Conservation (phyloP, 169 alveolate species). For the Cryptosporidium andersoni region DNA sequence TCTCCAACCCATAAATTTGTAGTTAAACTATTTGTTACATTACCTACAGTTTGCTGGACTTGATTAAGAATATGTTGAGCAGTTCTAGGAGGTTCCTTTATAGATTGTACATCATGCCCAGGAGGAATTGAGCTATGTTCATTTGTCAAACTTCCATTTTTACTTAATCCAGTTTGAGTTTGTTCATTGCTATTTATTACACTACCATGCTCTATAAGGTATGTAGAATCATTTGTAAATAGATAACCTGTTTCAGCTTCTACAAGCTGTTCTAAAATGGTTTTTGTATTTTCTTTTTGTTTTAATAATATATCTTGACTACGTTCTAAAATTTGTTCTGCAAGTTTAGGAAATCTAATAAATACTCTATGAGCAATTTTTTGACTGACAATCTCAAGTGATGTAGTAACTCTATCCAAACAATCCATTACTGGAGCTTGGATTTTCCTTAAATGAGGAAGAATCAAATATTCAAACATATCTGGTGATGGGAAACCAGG, state of each 20-base stretch:
- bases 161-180: slow-evolving; percentile 71
- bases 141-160: slow-evolving; percentile 10
- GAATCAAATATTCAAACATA: slow-evolving; percentile 92
- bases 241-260: slow-evolving; percentile 91
- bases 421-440: slow-evolving; percentile 88
- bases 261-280: slow-evolving; percentile 86
- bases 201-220: slow-evolving; percentile 83
- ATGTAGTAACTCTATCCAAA: slow-evolving; percentile 82
- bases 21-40: slow-evolving; percentile 36
- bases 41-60: slow-evolving; percentile 68
- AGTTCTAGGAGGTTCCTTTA: slow-evolving; percentile 54
- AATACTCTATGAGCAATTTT: slow-evolving; percentile 90
- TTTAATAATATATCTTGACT: slow-evolving; percentile 84
- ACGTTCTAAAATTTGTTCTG: slow-evolving; percentile 88
- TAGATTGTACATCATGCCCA: slow-evolving; percentile 67
- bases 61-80: slow-evolving; percentile 47
- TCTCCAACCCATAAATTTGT: slow-evolving; percentile 59
- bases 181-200: slow-evolving; percentile 72
- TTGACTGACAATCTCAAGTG: slow-evolving; percentile 88
- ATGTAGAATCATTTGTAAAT: slow-evolving; percentile 93
- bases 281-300: slow-evolving; percentile 88
- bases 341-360: slow-evolving; percentile 90
- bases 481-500: slow-evolving; percentile 99
- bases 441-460: slow-evolving; percentile 92
- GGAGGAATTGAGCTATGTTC: slow-evolving; percentile 32